Percentiles rank a stretch among this genome's conserved stretches.
These are phyloP conservation scores for Candida pseudoglaebosa DNA, from an alignment of 805 yeast species.

Conservation along the genomic window DNA sequence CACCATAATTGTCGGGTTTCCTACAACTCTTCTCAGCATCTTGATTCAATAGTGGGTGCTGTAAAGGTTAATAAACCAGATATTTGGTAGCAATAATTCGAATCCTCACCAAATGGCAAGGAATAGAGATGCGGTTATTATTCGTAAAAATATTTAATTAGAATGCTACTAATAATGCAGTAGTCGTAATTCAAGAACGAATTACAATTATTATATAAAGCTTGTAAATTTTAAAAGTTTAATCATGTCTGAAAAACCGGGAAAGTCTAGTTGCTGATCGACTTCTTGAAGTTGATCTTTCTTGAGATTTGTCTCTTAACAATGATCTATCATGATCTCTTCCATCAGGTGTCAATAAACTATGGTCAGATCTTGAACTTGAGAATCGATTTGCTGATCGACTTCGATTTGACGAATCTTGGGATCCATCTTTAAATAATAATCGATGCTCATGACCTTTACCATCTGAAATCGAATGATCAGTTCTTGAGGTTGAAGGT, in stretches of 20 bases:
- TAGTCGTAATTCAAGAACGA: neutral
- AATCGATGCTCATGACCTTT: neutral
- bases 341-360: neutral
- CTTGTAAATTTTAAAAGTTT: neutral
- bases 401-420: conserved; percentile 15
- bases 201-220: neutral
- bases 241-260: conserved; percentile 3
- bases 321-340: neutral
- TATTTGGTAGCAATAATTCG: too few species aligned
- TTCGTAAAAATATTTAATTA: too few species aligned
- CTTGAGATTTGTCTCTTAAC: conserved; percentile 17
- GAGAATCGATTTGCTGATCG: conserved; percentile 12
- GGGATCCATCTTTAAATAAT: conserved; percentile 14
- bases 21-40: conserved; percentile 20
- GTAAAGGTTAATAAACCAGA: too few species aligned
- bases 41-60: too few species aligned
- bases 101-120: too few species aligned
- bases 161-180: neutral
- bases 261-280: conserved; percentile 12
- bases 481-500: conserved; percentile 13
- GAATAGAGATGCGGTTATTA: too few species aligned
- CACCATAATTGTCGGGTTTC: conserved; percentile 23
- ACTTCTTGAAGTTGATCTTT: conserved; percentile 15
- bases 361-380: too few species aligned
- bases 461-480: too few species aligned